These are phyloP conservation scores for Phytophthora boehmeriae DNA, from an alignment of 352 stramenopile genomes.

Conservation along the genomic window DNA sequence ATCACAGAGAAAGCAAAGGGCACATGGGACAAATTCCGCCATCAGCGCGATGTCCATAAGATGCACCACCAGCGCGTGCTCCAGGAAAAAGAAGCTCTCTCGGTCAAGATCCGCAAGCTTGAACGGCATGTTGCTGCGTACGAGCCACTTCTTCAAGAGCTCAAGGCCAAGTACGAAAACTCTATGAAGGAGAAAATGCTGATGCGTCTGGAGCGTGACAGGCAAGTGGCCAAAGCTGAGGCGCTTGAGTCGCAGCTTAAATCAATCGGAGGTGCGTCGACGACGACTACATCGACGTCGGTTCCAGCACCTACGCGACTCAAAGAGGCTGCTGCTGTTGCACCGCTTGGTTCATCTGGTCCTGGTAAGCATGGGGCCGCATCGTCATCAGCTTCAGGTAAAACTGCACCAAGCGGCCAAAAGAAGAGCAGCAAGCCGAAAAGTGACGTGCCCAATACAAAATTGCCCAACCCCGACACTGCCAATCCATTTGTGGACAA, in stretches of 20 bases:
- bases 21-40: constrained; percentile 96
- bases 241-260: constrained; percentile 90
- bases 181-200: constrained; percentile 98
- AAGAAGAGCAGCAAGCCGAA: constrained; percentile 55
- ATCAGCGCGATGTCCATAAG: constrained; percentile 95
- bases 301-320: constrained; percentile 24
- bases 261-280: constrained; percentile 28
- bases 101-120: constrained; percentile 91
- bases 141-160: constrained; percentile 92
- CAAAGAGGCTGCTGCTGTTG: constrained; percentile 31
- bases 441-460: constrained; percentile 47
- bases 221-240: constrained; percentile 87
- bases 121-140: constrained; percentile 92
- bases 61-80: constrained; percentile 96
- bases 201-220: constrained; percentile 93
- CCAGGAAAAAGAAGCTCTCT: constrained; percentile 95
- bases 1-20: constrained; percentile 91
- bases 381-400: constrained; percentile 16
- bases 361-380: constrained; percentile 12
- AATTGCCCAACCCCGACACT: constrained; percentile 64
- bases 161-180: constrained; percentile 94
- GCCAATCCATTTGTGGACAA: constrained; percentile 80
- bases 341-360: constrained; percentile 23
- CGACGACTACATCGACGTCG: constrained; percentile 6
- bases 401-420: constrained; percentile 15